Evolutionary conservation across 208 protist genomes (phyloP).

Genomic region (Porcisia deanei): DNA sequence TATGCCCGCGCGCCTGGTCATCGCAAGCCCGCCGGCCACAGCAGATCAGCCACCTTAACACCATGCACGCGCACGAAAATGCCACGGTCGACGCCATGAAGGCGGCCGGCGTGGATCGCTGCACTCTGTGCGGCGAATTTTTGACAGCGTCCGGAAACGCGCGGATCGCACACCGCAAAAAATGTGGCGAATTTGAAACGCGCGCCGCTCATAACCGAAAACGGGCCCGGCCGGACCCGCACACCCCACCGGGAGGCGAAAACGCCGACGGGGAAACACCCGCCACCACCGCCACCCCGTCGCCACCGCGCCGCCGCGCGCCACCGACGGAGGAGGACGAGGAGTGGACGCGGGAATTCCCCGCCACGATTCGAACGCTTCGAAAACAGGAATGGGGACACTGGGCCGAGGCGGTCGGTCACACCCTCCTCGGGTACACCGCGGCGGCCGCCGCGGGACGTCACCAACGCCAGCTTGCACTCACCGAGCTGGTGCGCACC

Average conservation of each 20-base stretch:
- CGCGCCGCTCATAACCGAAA: no score
- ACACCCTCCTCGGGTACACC: conserved; percentile 20
- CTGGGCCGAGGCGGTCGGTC: conserved; percentile 14
- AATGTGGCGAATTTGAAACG: no score
- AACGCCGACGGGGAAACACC: neutral
- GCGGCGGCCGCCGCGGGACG: conserved; percentile 13
- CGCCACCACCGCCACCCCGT: neutral
- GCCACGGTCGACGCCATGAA: neutral
- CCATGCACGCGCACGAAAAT: neutral
- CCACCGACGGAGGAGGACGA: neutral
- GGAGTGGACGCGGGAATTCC: neutral
- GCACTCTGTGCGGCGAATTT: neutral
- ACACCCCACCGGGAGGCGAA: neutral
- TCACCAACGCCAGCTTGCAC: neutral
- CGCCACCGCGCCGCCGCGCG: neutral
- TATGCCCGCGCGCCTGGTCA: neutral
- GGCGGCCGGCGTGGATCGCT: neutral
- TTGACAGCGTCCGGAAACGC: neutral
- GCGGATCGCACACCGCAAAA: neutral
- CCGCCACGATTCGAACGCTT: neutral
- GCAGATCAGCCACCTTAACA: neutral
- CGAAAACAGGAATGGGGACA: conserved; percentile 14
- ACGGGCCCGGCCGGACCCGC: neutral
- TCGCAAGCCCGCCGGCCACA: neutral
- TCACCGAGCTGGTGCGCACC: conserved; percentile 20